Base-by-base conservation (phyloP, 306 rosid genomes). In the Macrotyloma uniflorum region DNA sequence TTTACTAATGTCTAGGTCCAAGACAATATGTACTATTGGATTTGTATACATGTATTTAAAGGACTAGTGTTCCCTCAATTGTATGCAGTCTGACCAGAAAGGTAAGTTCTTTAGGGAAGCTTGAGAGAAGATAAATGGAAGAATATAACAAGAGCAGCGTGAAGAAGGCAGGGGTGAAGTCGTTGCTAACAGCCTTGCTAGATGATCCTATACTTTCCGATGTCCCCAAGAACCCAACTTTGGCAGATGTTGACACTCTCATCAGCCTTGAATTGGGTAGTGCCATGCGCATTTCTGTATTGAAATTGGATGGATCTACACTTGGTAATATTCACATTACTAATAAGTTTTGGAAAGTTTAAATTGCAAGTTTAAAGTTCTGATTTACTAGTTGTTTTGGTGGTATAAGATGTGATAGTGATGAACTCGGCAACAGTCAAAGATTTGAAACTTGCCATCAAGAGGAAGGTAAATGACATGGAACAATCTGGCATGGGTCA, bases 401-500 rank as follows among this genome's bases (percentile, higher is more conserved):
- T 70, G 70, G 30, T 75, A 69, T 47, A 19, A 93, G 96, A 93
- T 80, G 93, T 90, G 54, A 71, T 82, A 5, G 63, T 91, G 64
- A 88, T 88, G 98, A 93, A 91, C 75, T 85, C 91, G n/a, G 96
- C 96, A 1, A 88, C 86, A 1, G 80, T 88, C 26, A 89, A 95
- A 80, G 97, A 91, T 73, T 89, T 93, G 70, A 95, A 95, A 87
- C 80, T 88, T 45, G 90, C 89, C 18, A 84, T 95, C 72, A 86
- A 88, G 87, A 88, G 87, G 86, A 95, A 89, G 79, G 87, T 93
- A 5, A 88, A 91, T 83, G 90, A 87, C 2, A 58, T 77, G 88
- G 97, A 95, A 85, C 97, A 95, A 80, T 95, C 98, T 49, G 88
- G 85, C 79, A 89, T 94, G 98, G 97, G 97, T 38, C 97, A 92